A percentile compares a stretch with the other conserved stretches of the same genome.
Evolutionary conservation across 352 stramenopile genomes (phyloP).

Genomic region (Chrysophaeum taylorii): DNA sequence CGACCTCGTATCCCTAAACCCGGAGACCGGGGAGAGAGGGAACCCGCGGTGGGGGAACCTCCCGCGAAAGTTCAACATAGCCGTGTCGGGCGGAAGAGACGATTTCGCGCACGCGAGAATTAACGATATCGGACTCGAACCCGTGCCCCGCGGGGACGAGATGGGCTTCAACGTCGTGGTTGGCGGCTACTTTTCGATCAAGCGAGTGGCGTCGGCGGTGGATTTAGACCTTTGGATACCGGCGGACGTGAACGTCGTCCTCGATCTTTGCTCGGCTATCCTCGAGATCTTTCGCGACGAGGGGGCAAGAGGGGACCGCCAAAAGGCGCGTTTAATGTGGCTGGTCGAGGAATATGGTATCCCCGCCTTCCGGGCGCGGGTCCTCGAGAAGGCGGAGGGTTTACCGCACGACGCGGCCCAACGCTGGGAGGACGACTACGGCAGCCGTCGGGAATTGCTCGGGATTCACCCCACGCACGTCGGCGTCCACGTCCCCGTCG

Average conservation of each 20-base stretch:
- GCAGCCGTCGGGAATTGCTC: conserved; percentile 40
- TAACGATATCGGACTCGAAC: conserved; percentile 61
- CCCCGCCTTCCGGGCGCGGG: conserved; percentile 43
- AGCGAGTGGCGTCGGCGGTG: conserved; percentile 51
- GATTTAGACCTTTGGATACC: conserved; percentile 55
- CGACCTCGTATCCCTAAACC: conserved; percentile 51
- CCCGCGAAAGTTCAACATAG: conserved; percentile 68
- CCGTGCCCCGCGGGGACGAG: conserved; percentile 41
- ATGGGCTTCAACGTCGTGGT: conserved; percentile 68
- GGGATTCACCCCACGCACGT: conserved; percentile 59
- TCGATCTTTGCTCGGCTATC: conserved; percentile 51
- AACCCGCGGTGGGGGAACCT: conserved; percentile 59
- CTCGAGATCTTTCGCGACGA: conserved; percentile 59
- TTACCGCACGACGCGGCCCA: conserved; percentile 33
- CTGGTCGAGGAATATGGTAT: conserved; percentile 62
- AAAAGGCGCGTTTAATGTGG: conserved; percentile 61
- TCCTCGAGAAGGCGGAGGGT: conserved; percentile 35
- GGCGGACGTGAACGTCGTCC: conserved; percentile 42
- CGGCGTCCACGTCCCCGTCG: conserved; percentile 52
- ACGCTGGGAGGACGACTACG: too few species aligned
- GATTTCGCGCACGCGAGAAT: conserved; percentile 67
- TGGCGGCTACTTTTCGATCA: conserved; percentile 65
- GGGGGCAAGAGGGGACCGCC: conserved; percentile 48
- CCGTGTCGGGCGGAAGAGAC: conserved; percentile 51
- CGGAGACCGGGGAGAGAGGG: conserved; percentile 43